phyloP scores from a whole-genome alignment of 2,329 filamentous ascomycete species.

The Talaromyces piceae region DNA sequence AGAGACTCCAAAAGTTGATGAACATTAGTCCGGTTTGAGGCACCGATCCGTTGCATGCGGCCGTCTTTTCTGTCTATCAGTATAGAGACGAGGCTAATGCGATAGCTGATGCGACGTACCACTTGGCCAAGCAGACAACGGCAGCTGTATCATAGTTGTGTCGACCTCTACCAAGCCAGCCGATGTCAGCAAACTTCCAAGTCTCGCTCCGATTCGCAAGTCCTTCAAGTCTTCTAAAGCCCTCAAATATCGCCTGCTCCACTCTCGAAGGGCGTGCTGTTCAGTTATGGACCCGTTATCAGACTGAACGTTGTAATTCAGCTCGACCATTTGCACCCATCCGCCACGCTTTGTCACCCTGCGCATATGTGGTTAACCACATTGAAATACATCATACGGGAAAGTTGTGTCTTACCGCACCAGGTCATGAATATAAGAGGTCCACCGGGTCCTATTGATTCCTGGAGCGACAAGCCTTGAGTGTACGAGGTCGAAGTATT shows the following conservation, averaged over 20 bases:
- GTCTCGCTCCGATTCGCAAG: conserved; percentile 54
- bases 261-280: conserved; percentile 56
- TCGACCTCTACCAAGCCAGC: conserved; percentile 65
- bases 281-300: conserved; percentile 71
- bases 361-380: conserved; percentile 2
- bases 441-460: conserved; percentile 66
- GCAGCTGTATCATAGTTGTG: conserved; percentile 56
- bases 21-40: conserved; percentile 31
- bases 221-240: conserved; percentile 59
- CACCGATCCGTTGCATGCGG: conserved; percentile 36
- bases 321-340: conserved; percentile 84
- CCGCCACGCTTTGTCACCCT: conserved; percentile 60
- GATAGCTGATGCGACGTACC: conserved; percentile 43
- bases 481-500: conserved; percentile 75
- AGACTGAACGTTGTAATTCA: conserved; percentile 79
- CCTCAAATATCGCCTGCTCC: conserved; percentile 59
- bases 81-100: neutral
- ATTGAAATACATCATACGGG: neutral
- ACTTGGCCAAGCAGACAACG: conserved; percentile 62
- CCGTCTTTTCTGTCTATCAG: conserved; percentile 24
- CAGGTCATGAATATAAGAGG: conserved; percentile 68
- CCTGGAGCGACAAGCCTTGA: conserved; percentile 56
- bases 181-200: conserved; percentile 51
- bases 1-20: conserved; percentile 32
- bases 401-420: conserved; percentile 36